A percentile compares a stretch with the other conserved stretches of the same genome.
These are phyloP conservation scores for Grammothele lineata DNA, from an alignment of 768 basidiomycete genomes.

Conservation along the genomic window DNA sequence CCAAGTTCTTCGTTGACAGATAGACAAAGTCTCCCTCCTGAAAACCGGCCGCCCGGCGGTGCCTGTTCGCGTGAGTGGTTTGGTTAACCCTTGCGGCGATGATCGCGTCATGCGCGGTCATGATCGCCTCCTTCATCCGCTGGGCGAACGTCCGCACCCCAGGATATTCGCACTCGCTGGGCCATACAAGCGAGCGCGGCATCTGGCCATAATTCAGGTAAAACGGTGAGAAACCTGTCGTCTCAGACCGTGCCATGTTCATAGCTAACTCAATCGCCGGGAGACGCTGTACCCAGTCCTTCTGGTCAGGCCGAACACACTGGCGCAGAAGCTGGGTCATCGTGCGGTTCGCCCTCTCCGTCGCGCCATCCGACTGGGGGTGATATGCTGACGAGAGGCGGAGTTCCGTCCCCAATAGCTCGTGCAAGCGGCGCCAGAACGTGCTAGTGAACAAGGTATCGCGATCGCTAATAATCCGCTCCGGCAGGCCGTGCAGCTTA, in stretches of 20 bases:
- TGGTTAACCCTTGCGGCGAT: conserved; percentile 28
- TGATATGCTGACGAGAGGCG: conserved; percentile 40
- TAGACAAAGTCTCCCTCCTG: conserved; percentile 27
- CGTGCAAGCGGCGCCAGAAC: conserved; percentile 36
- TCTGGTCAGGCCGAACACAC: conserved; percentile 26
- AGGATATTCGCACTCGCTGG: conserved; percentile 1
- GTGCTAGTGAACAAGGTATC: conserved; percentile 37
- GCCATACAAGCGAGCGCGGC: conserved; percentile 7
- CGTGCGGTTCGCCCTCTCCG: conserved; percentile 31
- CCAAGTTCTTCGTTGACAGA: conserved; percentile 33
- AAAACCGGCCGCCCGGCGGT: conserved; percentile 12
- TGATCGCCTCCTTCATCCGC: conserved; percentile 20
- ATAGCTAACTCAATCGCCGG: conserved; percentile 20
- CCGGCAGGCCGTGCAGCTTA: conserved; percentile 35
- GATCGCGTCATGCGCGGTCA: conserved; percentile 33
- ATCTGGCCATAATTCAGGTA: conserved; percentile 22
- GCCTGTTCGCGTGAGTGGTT: conserved; percentile 25
- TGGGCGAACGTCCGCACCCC: conserved; percentile 24
- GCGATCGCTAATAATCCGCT: conserved; percentile 35
- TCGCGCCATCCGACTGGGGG: conserved; percentile 39
- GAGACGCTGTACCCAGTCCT: conserved; percentile 29
- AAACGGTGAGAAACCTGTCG: conserved; percentile 34
- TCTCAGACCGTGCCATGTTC: conserved; percentile 30
- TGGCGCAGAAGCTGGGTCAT: conserved; percentile 28
- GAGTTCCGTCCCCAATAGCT: conserved; percentile 26